Base-by-base conservation (phyloP, 345 rosid genomes). In the Eucalyptus sp. region DNA sequence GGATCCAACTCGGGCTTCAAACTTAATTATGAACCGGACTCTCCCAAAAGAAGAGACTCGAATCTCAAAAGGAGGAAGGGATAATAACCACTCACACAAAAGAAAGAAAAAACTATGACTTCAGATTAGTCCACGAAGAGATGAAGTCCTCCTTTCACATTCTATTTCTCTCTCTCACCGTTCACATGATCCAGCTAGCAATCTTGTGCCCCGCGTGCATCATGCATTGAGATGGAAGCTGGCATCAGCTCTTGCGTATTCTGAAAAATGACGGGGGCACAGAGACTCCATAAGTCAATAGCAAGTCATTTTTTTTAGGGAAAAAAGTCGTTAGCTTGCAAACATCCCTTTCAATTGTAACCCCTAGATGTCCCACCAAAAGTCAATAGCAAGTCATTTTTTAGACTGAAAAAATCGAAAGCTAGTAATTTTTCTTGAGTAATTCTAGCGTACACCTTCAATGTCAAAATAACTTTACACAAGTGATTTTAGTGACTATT, bases 161-260 rank as follows among this genome's bases (percentile, higher is more conserved):
- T 52, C 2, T 44, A 44, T 44, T 44, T 44, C 48, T 44, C 48
- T 44, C 46, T 8, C 8, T 56, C 0, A 64, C 0, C 37, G 37
- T 64, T n/a, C 37, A 64, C 37, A 0, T n/a, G 68, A 5, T 62
- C 31, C 0, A 0, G 33, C 68, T 62, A 1, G 31, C 16, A 62
- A 62, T 13, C 15, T 62, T 62, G 68, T 62, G 7, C 68, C 33
- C 68, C 16, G 17, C 68, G 2, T 12, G 68, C 68, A 13, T 56
- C 62, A 56, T 0, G 62, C 62, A 56, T 64, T 5, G 14, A 76
- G 2, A 71, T 10, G 11, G 5, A 76, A 76, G 27, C 46, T 37
- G 83, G 1, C 48, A 11, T 37, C 46, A 37, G 48, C 48, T 5
- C 83, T 5, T 71, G 46, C 8, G 1, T 5, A 76, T 37, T 71